Conservation (phyloP, 257 asterid genomes). For the Lycium ferocissimum region DNA sequence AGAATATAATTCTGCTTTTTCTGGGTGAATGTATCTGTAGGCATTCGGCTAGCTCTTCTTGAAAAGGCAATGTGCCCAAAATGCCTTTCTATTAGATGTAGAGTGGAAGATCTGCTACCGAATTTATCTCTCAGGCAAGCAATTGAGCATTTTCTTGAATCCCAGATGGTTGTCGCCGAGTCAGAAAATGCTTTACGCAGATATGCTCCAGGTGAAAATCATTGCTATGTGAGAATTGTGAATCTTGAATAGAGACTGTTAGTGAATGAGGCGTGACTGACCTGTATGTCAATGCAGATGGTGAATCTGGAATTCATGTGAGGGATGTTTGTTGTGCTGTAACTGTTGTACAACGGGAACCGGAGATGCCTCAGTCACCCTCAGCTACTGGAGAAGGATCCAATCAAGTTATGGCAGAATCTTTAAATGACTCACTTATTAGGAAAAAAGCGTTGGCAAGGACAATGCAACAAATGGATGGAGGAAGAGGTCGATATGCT, state of each 20-base stretch:
- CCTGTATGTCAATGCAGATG: conserved; percentile 61
- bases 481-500: conserved; percentile 39
- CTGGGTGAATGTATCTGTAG: conserved; percentile 45
- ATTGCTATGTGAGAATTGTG: conserved; percentile 22
- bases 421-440: conserved; percentile 42
- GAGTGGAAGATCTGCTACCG: conserved; percentile 73
- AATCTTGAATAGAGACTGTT: conserved; percentile 14
- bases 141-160: conserved; percentile 71
- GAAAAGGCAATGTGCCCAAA: conserved; percentile 80
- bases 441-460: conserved; percentile 39
- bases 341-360: conserved; percentile 55
- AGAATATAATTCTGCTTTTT: conserved; percentile 19
- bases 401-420: conserved; percentile 56
- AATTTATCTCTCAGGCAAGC: conserved; percentile 81
- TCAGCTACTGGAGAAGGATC: conserved; percentile 75
- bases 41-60: conserved; percentile 67
- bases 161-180: conserved; percentile 58
- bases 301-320: conserved; percentile 88
- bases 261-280: neutral
- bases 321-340: conserved; percentile 59
- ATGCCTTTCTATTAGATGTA: conserved; percentile 75
- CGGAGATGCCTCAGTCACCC: conserved; percentile 73
- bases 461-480: conserved; percentile 42
- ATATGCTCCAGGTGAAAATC: conserved; percentile 72
- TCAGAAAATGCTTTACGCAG: conserved; percentile 55